Base-by-base conservation (phyloP, 306 rosid genomes). In the Glycine tomentella region DNA sequence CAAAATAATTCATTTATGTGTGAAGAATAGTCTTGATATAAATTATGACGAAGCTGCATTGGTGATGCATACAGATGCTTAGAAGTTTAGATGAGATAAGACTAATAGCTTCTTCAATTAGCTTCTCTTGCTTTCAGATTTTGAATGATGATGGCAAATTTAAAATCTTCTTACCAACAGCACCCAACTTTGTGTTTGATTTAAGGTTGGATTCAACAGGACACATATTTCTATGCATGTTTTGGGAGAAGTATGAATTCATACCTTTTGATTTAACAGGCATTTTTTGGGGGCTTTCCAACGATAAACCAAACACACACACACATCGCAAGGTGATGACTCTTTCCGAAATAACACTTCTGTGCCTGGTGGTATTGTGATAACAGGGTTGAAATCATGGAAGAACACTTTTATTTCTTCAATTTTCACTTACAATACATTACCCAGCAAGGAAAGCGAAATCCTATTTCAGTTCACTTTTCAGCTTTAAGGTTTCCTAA, bases 41-140 rank as follows among this genome's bases (percentile, higher is more conserved):
- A 55, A 53, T 34, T 53, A 17, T 73, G 77, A 55, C 52, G 9
- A 56, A 15, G 67, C 17, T 73, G 64, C 66, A 15, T 38, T 73
- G 78, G 17, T 6, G 38, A 38, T 55, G 53, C 12, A 16, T 40
- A 20, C 2, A 9, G 17, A 0, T 68, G 4, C 25, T 14, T 65
- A 65, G 6, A 36, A 3, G 4, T 5, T 38, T 31, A 70, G 1
- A 48, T 25, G 7, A 49, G 25, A 3, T 20, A 70, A 49, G 6
- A 17, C 3, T 9, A 20, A 58, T 0, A 15, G 62, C 4, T 56
- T 56, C 31, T 6, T 6, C 62, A 7, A 53, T 53, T 48, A 52
- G 33, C 65, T 52, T 72, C 64, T 72, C 62, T 34, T 34, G 50
- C 64, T 34, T 52, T 57, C 50, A 34, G 16, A 50, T 71, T 50